Conservation (phyloP, 2,329 filamentous ascomycete genomes). For the Sporothrix variecibatus region DNA sequence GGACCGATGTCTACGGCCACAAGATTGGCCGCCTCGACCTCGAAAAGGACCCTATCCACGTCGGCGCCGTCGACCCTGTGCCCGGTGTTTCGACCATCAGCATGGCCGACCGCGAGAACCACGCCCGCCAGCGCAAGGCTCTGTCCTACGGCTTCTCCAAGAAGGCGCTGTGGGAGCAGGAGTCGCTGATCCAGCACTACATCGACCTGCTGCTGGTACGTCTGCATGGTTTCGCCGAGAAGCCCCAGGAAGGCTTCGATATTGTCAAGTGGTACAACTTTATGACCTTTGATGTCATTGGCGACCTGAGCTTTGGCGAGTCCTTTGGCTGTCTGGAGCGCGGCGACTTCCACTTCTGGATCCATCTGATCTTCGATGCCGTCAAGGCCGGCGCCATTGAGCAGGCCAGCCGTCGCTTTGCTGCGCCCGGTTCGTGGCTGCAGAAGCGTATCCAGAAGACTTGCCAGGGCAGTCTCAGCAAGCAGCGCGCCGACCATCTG, state of each 20-base stretch:
- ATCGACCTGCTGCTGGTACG: constrained; percentile 40
- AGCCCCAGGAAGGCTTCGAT: constrained; percentile 42
- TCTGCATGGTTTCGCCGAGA: constrained; percentile 30
- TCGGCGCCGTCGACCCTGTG: constrained; percentile 27
- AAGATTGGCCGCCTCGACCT: constrained; percentile 25
- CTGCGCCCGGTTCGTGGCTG: constrained; percentile 24
- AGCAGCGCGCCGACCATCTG: constrained; percentile 25
- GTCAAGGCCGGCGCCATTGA: constrained; percentile 29
- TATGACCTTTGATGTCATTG: constrained; percentile 35
- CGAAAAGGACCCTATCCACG: constrained; percentile 29
- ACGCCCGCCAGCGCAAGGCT: constrained; percentile 38
- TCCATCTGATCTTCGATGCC: constrained; percentile 24
- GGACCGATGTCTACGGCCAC: constrained; percentile 40
- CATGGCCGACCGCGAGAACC: constrained; percentile 32
- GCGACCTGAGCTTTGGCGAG: constrained; percentile 34
- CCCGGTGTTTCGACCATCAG: constrained; percentile 28
- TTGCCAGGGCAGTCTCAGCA: constrained; percentile 21
- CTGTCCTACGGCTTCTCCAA: constrained; percentile 46
- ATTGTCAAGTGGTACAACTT: constrained; percentile 42
- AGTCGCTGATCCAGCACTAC: constrained; percentile 43
- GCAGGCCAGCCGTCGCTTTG: constrained; percentile 24
- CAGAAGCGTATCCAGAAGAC: constrained; percentile 24
- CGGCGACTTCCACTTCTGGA: constrained; percentile 32
- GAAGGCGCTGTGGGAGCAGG: constrained; percentile 44
- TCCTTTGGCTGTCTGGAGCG: constrained; percentile 33